Conservation (phyloP, 2,329 filamentous ascomycete species). For the Chrysosporium queenslandicum region DNA sequence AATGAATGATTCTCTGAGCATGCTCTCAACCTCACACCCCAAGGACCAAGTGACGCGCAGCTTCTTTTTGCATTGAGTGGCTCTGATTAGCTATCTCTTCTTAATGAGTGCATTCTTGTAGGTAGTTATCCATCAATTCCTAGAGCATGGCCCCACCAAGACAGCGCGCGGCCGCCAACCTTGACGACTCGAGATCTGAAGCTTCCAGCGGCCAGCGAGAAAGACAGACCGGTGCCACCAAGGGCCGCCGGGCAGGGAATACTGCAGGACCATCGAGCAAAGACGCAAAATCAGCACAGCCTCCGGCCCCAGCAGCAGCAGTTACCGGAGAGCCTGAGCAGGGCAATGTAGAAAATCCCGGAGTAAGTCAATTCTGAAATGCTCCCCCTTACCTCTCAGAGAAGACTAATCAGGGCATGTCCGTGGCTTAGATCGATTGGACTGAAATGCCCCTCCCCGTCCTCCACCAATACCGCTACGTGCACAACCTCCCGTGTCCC, state of each 20-base stretch:
- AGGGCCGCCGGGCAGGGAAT: slow-evolving; percentile 26
- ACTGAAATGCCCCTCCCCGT: slow-evolving; percentile 35
- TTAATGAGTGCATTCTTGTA: background rate
- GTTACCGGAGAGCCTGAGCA: slow-evolving; percentile 16
- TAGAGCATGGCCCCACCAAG: slow-evolving; percentile 29
- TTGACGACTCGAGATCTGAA: slow-evolving; percentile 41
- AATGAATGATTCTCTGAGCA: too few relatives aligned
- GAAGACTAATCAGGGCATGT: slow-evolving; percentile 7
- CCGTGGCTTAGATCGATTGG: slow-evolving; percentile 34
- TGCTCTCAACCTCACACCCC: too few relatives aligned
- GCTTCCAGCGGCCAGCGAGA: slow-evolving; percentile 38
- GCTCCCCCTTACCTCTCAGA: background rate
- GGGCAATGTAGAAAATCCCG: slow-evolving; percentile 19
- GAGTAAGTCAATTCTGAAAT: slow-evolving; percentile 27
- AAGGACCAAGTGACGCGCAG: too few relatives aligned
- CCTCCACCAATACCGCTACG: slow-evolving; percentile 41
- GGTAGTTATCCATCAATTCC: background rate
- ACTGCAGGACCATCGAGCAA: slow-evolving; percentile 19
- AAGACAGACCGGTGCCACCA: slow-evolving; percentile 24
- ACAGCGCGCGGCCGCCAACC: slow-evolving; percentile 30
- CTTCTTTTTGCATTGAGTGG: too few relatives aligned
- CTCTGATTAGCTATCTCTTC: background rate
- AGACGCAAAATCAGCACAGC: slow-evolving; percentile 23
- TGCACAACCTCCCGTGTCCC: slow-evolving; percentile 38
- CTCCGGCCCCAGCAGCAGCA: slow-evolving; percentile 7